Conservation (phyloP, 2,329 filamentous ascomycete genomes). For the Pyrenophora seminiperda region DNA sequence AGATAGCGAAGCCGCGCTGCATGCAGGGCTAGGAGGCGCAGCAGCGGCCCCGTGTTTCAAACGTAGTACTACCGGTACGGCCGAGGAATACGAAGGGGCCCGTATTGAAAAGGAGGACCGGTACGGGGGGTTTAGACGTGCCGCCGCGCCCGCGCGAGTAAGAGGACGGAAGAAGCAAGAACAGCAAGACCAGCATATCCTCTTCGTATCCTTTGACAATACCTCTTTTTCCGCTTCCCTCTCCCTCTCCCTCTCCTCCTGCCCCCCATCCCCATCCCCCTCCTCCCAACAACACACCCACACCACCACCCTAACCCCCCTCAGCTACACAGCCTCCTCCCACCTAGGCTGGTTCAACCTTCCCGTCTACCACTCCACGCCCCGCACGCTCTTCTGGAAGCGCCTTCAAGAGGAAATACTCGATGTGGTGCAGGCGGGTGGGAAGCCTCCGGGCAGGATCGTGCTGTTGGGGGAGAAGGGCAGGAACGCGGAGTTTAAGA, state of each 20-base stretch:
- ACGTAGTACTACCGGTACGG: too few relatives aligned
- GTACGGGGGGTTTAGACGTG: constrained; percentile 18
- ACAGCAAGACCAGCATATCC: constrained; percentile 18
- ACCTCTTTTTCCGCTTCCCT: constrained; percentile 23
- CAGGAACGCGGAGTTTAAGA: constrained; percentile 27
- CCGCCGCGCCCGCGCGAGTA: constrained; percentile 5
- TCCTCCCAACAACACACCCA: constrained; percentile 12
- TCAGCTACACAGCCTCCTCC: constrained; percentile 11
- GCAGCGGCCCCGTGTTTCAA: too few relatives aligned
- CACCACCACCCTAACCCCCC: too few relatives aligned
- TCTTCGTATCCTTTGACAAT: constrained; percentile 36
- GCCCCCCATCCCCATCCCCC: too few relatives aligned
- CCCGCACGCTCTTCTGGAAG: constrained; percentile 33
- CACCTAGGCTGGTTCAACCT: constrained; percentile 36
- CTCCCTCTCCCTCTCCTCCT: too few relatives aligned
- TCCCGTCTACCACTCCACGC: constrained; percentile 25
- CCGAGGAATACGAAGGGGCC: not conserved
- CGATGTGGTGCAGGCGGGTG: constrained; percentile 13
- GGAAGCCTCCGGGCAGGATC: constrained; percentile 25
- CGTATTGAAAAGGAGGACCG: too few relatives aligned
- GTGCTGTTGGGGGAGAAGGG: constrained; percentile 33
- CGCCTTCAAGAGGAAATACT: constrained; percentile 29
- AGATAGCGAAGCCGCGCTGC: too few relatives aligned
- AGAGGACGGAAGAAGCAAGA: not conserved
- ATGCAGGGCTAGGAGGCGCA: too few relatives aligned